phyloP scores from a whole-genome alignment of 2,329 filamentous ascomycete genomes.

The Arthroderma sp. region DNA sequence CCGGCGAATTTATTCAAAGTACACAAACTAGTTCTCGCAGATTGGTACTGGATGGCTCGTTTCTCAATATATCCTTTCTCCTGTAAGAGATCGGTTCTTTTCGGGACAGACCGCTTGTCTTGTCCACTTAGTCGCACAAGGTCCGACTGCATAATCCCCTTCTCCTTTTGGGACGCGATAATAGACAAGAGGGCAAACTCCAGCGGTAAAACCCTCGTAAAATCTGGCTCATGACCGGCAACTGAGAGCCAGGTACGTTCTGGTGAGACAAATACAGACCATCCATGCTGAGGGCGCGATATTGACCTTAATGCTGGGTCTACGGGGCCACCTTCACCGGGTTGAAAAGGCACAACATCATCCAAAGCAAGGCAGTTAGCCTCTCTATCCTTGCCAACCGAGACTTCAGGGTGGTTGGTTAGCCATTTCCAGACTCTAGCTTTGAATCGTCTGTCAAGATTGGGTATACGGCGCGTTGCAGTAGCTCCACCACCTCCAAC shows the following conservation, averaged over 20 bases:
- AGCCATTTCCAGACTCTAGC: conserved; percentile 49
- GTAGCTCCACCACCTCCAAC: background rate
- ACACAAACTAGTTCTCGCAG: conserved; percentile 45
- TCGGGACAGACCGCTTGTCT: conserved; percentile 53
- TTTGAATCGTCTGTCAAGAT: conserved; percentile 41
- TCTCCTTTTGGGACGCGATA: conserved; percentile 43
- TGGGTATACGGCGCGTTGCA: conserved; percentile 7
- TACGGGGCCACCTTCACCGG: conserved; percentile 2
- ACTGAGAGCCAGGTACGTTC: conserved; percentile 49
- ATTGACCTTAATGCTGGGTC: background rate
- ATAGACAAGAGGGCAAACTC: conserved; percentile 48
- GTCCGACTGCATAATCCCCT: conserved; percentile 48
- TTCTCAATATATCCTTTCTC: conserved; percentile 53
- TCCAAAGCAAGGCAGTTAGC: conserved; percentile 32
- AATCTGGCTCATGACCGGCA: conserved; percentile 48
- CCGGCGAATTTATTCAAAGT: conserved; percentile 40
- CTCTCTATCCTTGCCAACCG: conserved; percentile 34
- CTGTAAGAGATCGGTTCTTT: conserved; percentile 46
- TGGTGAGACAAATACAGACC: conserved; percentile 42
- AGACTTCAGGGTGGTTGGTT: conserved; percentile 43
- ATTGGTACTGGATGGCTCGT: conserved; percentile 36
- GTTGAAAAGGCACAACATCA: conserved; percentile 23
- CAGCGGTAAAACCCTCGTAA: conserved; percentile 39
- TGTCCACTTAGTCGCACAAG: conserved; percentile 45
- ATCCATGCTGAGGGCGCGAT: background rate